phyloP scores from a whole-genome alignment of 495 filamentous ascomycete species.

The Penicillium paradoxum region DNA sequence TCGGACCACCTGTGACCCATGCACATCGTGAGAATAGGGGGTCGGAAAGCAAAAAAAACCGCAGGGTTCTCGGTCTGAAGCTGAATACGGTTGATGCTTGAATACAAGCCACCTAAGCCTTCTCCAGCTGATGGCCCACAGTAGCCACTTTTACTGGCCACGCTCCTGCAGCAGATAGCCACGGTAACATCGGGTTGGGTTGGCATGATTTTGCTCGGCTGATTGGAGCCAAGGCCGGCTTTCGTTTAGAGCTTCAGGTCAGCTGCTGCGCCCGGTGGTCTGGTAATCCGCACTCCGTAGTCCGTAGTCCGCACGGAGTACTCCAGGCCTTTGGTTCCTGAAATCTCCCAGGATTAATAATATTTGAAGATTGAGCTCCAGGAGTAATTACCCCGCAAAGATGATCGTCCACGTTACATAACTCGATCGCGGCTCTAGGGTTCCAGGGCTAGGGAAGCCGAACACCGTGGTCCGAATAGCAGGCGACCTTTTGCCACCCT shows the following conservation, averaged over 20 bases:
- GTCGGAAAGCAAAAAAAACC: background rate
- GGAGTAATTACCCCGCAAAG: background rate
- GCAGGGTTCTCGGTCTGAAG: slow-evolving; percentile 1
- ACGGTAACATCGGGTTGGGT: slow-evolving; percentile 23
- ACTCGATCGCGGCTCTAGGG: too few relatives aligned
- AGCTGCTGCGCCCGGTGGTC: background rate
- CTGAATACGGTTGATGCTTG: slow-evolving; percentile 5
- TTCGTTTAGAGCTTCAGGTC: background rate
- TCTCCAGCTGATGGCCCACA: slow-evolving; percentile 14
- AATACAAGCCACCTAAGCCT: slow-evolving; percentile 9
- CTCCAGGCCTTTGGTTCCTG: too few relatives aligned
- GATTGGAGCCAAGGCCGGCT: background rate
- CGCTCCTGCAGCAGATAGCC: slow-evolving; percentile 8
- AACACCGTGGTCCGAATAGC: too few relatives aligned
- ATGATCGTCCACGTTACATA: background rate
- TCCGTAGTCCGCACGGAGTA: too few relatives aligned
- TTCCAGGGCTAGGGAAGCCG: too few relatives aligned
- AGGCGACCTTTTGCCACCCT: background rate
- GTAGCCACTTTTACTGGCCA: slow-evolving; percentile 18
- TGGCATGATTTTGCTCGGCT: slow-evolving; percentile 10
- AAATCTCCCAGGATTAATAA: too few relatives aligned
- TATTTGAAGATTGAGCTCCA: too few relatives aligned
- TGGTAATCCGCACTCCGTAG: too few relatives aligned
- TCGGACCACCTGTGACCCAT: background rate
- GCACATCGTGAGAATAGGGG: background rate